These are phyloP conservation scores for Moesziomyces sp. DNA, from an alignment of 1,284 basidiomycete species.

Conservation along the genomic window DNA sequence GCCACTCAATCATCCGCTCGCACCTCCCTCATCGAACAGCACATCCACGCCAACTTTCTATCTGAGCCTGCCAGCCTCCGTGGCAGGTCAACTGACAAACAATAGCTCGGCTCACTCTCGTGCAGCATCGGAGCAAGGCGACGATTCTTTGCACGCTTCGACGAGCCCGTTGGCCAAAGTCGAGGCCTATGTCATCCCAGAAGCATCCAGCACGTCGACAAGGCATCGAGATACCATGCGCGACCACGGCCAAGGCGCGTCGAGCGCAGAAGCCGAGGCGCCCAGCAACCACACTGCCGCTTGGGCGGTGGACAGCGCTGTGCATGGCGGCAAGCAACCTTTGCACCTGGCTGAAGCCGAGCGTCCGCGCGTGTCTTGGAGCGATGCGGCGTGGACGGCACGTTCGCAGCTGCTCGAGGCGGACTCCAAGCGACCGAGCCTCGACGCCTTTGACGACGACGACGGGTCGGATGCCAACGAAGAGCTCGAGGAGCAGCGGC, in stretches of 20 bases:
- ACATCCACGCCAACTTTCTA: constrained; percentile 5
- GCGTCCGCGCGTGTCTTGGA: constrained; percentile 37
- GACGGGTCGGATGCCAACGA: constrained; percentile 9
- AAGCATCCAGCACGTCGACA: constrained; percentile 2
- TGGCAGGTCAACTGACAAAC: background rate
- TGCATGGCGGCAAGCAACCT: no score
- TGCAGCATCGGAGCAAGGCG: no score
- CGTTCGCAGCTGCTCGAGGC: constrained; percentile 1
- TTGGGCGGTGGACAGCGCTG: no score
- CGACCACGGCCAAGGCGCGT: no score
- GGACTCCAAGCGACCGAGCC: constrained; percentile 17
- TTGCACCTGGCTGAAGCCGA: constrained; percentile 2
- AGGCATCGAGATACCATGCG: background rate
- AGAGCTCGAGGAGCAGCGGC: constrained; percentile 18
- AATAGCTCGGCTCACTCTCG: no score
- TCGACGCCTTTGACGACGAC: background rate
- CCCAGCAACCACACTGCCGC: no score
- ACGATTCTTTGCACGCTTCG: no score
- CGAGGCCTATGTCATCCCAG: constrained; percentile 29
- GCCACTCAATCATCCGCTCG: background rate
- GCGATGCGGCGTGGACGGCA: constrained; percentile 13
- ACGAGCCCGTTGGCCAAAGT: background rate
- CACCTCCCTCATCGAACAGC: background rate
- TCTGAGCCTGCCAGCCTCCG: constrained; percentile 27
- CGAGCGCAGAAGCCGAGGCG: background rate